These are phyloP conservation scores for Metschnikowia gelsemii DNA, from an alignment of 805 yeast species.

Conservation along the genomic window DNA sequence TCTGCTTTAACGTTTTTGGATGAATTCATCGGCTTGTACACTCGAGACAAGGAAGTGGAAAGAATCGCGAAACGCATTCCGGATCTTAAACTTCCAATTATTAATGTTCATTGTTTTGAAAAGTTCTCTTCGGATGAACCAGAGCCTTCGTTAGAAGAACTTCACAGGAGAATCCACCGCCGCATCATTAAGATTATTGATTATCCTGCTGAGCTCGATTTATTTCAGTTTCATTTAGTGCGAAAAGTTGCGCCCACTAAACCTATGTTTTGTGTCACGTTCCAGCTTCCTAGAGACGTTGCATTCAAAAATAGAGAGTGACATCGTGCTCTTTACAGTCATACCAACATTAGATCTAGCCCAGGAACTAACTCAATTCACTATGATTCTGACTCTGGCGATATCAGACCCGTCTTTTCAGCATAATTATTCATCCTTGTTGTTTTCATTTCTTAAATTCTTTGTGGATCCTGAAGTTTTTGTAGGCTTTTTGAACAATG, in stretches of 20 bases:
- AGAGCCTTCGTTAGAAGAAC: conserved; percentile 66
- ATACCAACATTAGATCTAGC: neutral
- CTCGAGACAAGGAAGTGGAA: conserved; percentile 37
- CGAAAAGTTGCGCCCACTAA: conserved; percentile 96
- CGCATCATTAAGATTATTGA: conserved; percentile 45
- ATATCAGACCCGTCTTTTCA: conserved; percentile 1
- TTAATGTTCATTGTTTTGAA: conserved; percentile 91
- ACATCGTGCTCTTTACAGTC: neutral
- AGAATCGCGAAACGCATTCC: conserved; percentile 36
- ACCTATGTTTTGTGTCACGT: conserved; percentile 90
- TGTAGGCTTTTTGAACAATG: conserved; percentile 46
- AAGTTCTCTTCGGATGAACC: conserved; percentile 76
- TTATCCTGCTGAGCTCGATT: conserved; percentile 47
- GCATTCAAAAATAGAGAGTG: conserved; percentile 43
- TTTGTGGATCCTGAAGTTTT: conserved; percentile 29
- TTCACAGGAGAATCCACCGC: conserved; percentile 64
- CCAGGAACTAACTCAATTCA: neutral
- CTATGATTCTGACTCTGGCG: neutral
- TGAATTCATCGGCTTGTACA: conserved; percentile 72
- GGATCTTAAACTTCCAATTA: conserved; percentile 61
- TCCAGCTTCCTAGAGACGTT: conserved; percentile 65
- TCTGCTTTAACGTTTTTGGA: conserved; percentile 81
- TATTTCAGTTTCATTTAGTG: conserved; percentile 72
- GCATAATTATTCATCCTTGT: conserved; percentile 27
- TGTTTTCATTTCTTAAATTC: conserved; percentile 29